Evolutionary conservation across 345 rosid species (phyloP).

Genomic region (Brassica juncea): DNA sequence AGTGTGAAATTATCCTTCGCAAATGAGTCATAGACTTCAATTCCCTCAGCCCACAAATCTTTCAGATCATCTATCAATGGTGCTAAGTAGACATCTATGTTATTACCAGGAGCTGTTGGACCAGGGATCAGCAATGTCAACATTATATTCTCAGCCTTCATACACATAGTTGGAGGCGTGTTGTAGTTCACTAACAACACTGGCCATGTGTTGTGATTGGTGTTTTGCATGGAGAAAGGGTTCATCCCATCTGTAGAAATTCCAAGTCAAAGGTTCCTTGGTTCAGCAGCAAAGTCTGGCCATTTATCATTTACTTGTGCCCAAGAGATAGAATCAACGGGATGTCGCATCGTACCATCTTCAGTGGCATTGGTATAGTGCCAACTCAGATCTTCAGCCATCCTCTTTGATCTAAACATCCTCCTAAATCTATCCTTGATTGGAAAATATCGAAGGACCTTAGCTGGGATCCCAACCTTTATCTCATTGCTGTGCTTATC

Average conservation of each 20-base stretch:
- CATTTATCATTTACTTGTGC: neutral
- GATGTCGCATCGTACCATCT: neutral
- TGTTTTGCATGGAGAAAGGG: no score
- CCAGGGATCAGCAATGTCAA: no score
- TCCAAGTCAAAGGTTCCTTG: neutral
- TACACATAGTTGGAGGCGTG: neutral
- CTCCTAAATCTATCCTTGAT: neutral
- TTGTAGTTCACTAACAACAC: neutral
- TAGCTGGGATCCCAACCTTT: neutral
- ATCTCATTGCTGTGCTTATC: neutral
- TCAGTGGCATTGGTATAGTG: neutral
- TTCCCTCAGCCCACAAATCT: neutral
- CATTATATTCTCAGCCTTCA: no score
- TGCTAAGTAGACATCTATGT: neutral
- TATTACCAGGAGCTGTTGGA: constrained; percentile 1
- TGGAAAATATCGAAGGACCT: neutral
- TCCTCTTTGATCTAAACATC: neutral
- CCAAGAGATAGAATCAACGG: neutral
- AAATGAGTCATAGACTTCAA: constrained; percentile 3
- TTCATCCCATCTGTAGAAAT: neutral
- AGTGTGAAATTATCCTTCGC: neutral
- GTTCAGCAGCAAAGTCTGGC: neutral
- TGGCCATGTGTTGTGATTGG: no score
- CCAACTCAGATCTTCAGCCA: neutral
- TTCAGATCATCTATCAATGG: neutral